Conservation (phyloP, 2,329 filamentous ascomycete genomes). For the Fusarium sp. region DNA sequence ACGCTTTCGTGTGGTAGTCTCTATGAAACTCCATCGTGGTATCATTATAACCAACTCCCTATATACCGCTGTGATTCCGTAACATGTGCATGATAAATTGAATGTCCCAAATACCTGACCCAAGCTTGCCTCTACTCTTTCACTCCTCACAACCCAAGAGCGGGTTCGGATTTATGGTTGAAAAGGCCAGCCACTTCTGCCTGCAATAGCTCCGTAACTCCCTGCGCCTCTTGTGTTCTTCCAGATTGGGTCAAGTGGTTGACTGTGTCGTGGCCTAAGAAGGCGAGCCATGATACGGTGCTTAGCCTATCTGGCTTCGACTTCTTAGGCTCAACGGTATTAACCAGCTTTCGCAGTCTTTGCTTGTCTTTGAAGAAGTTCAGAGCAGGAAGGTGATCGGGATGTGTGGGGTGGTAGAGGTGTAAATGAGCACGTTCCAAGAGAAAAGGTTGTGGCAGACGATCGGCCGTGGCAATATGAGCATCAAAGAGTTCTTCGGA, state of each 20-base stretch:
- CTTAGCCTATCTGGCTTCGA: conserved; percentile 45
- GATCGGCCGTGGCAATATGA: conserved; percentile 60
- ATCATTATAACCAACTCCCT: conserved; percentile 22
- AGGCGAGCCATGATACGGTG: conserved; percentile 50
- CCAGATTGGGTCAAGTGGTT: conserved; percentile 56
- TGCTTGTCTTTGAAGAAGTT: conserved; percentile 54
- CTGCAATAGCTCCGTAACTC: conserved; percentile 52
- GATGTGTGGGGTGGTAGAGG: conserved; percentile 64
- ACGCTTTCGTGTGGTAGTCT: background rate
- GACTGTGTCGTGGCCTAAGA: conserved; percentile 59
- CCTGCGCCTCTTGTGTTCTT: conserved; percentile 53
- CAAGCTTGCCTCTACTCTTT: background rate
- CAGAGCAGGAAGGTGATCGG: conserved; percentile 59
- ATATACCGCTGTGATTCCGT: conserved; percentile 13
- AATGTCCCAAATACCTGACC: background rate
- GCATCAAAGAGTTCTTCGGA: conserved; percentile 62
- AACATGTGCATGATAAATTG: conserved; percentile 13
- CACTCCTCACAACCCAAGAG: conserved; percentile 18
- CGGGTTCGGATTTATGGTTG: conserved; percentile 34
- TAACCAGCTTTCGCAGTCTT: conserved; percentile 45
- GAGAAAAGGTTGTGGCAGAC: conserved; percentile 49
- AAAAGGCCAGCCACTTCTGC: conserved; percentile 49
- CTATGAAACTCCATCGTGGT: conserved; percentile 15
- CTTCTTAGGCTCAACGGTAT: conserved; percentile 40
- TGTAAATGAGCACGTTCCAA: conserved; percentile 65